phyloP scores from a whole-genome alignment of 306 rosid genomes.

The Abrus precatorius region DNA sequence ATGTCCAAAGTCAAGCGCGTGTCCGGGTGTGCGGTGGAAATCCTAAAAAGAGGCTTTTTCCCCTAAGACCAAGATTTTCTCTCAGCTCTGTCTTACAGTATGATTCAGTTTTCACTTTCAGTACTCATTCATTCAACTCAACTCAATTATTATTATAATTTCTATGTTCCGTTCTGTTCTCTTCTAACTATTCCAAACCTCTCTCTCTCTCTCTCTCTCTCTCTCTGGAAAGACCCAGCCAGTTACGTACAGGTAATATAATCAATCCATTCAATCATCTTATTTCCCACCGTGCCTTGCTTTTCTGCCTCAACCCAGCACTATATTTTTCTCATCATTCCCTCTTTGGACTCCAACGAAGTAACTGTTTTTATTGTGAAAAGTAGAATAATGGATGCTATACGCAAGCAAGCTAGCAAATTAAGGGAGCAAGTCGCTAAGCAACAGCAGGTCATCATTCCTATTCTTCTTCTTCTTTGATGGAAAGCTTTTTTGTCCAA shows the following conservation, averaged over 20 bases:
- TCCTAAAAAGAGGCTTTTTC: conserved; percentile 33
- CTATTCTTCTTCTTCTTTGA: neutral
- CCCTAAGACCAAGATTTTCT: neutral
- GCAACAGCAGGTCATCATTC: conserved; percentile 82
- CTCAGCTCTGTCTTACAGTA: neutral
- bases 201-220: conserved; percentile 6
- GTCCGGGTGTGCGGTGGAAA: conserved; percentile 24
- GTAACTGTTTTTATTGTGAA: conserved; percentile 24
- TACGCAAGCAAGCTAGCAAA: conserved; percentile 90
- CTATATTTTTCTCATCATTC: conserved; percentile 39
- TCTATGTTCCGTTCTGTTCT: conserved; percentile 4
- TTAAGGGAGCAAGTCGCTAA: conserved; percentile 91
- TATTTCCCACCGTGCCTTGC: conserved; percentile 4
- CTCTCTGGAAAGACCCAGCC: conserved; percentile 38
- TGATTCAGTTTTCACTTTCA: conserved; percentile 32
- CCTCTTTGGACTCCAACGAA: conserved; percentile 21
- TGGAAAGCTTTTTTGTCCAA: neutral
- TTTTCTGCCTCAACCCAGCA: neutral
- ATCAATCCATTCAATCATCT: conserved; percentile 30
- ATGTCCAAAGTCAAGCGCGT: conserved; percentile 47
- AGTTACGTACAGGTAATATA: neutral
- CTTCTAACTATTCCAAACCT: conserved; percentile 14
- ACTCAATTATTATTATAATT: conserved; percentile 26
- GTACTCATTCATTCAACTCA: neutral
- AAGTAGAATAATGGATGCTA: conserved; percentile 68